phyloP scores from a whole-genome alignment of 2,329 filamentous ascomycete species.

The Huntiella moniliformis region DNA sequence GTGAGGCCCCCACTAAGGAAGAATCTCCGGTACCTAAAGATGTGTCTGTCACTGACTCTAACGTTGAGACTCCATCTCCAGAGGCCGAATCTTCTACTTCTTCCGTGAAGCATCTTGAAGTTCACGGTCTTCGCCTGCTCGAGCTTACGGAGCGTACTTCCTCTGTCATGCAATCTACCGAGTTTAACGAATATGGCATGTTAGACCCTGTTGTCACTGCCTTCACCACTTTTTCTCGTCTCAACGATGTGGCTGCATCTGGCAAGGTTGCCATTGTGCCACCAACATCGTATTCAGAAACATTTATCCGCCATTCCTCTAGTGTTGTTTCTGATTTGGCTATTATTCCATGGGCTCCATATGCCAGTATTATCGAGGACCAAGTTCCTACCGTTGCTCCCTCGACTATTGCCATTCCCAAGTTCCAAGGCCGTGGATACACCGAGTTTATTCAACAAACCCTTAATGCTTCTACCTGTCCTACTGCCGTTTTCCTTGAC shows the following conservation, averaged over 20 bases:
- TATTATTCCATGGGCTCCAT: conserved; percentile 79
- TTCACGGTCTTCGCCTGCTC: conserved; percentile 69
- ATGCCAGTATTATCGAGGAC: conserved; percentile 54
- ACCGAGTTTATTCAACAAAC: conserved; percentile 53
- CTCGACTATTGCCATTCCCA: background rate
- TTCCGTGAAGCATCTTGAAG: conserved; percentile 35
- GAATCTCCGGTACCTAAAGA: conserved; percentile 11
- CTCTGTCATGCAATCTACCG: conserved; percentile 84
- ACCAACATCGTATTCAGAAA: conserved; percentile 59
- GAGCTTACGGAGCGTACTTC: conserved; percentile 85
- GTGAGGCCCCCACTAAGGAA: conserved; percentile 9
- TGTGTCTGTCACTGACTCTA: background rate
- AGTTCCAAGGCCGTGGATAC: conserved; percentile 27
- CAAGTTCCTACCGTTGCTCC: conserved; percentile 16
- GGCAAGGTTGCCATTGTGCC: conserved; percentile 68
- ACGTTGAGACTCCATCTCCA: conserved; percentile 6
- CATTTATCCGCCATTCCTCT: conserved; percentile 49
- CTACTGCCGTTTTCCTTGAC: conserved; percentile 65
- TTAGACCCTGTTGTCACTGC: conserved; percentile 59
- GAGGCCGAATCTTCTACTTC: conserved; percentile 1
- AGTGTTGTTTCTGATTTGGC: conserved; percentile 56
- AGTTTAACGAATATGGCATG: conserved; percentile 56
- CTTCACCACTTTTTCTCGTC: conserved; percentile 71
- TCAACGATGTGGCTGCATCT: conserved; percentile 67
- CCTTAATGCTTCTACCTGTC: conserved; percentile 43